phyloP scores from a whole-genome alignment of 257 asterid genomes.

The Solanum tarijense region DNA sequence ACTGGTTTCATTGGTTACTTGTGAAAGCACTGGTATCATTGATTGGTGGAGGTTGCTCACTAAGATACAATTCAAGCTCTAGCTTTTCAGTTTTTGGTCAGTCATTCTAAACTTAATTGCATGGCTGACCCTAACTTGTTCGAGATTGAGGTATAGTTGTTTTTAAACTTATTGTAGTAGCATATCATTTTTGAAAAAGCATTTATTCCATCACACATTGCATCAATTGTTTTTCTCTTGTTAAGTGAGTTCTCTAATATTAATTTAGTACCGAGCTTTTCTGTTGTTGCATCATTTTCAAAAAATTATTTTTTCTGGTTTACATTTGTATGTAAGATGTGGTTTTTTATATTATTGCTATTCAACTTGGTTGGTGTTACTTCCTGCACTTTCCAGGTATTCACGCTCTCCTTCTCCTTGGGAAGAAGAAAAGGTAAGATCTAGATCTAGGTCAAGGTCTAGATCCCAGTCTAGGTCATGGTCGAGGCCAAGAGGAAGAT shows the following conservation, averaged over 20 bases:
- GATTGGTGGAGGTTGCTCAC: background rate
- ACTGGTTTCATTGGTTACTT: background rate
- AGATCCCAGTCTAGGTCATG: conserved; percentile 2
- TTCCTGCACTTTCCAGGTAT: conserved; percentile 2
- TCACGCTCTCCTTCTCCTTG: conserved; percentile 8
- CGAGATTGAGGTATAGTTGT: background rate
- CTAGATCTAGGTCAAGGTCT: conserved; percentile 29
- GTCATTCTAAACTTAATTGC: background rate
- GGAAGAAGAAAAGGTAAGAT: background rate
- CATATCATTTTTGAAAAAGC: background rate
- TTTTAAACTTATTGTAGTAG: background rate
- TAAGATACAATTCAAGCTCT: background rate
- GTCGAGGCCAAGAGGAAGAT: conserved; percentile 3
- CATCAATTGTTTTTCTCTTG: background rate
- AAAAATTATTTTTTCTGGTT: background rate
- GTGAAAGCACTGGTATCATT: background rate
- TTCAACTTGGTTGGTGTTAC: background rate
- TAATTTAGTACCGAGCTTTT: background rate
- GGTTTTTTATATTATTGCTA: background rate
- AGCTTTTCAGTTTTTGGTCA: background rate
- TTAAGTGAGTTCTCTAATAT: background rate
- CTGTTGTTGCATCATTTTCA: background rate
- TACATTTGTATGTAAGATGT: background rate
- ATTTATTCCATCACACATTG: background rate
- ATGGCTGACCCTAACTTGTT: background rate